Evolutionary conservation across 768 basidiomycete genomes (phyloP), one percentile per base, ranked within the genome.

Genomic region (Boletus sp.): DNA sequence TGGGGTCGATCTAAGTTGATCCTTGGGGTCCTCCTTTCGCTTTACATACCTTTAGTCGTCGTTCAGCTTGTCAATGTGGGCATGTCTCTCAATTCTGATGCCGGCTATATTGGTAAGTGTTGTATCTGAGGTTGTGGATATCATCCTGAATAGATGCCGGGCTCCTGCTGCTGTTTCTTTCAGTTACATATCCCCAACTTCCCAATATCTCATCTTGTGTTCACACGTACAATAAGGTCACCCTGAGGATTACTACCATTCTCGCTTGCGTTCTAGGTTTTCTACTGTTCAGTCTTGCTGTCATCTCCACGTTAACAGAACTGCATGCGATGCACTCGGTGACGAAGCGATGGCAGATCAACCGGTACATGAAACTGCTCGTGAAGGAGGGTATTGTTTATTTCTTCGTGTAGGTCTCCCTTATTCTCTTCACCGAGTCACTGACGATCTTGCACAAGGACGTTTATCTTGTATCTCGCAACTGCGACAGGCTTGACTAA

Each of bases 1-100:
- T 58, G 39, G 41, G 2, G n/a, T 29, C 47, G 35, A 27, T 56
- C 57, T 0, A 58, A 2, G 40, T 34, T n/a, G 17, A 23, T 58
- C 9, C 47, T 58, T 4, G 2, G 29, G 1, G 11, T 42, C 38
- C 53, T 60, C 17, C 34, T 60, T 8, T 33, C 32, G 23, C 1
- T 53, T 25, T 59, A 53, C 6, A 29, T 53, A 11, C 39, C 48
- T 7, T 47, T 23, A 10, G n/a, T 21, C 6, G n/a, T 53, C 9
- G 4, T 10, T 4, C 42, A 43, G 23, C 7, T 43, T 17, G 4
- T 43, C 25, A 43, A 43, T 43, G 2, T 29, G 2, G 9, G 25
- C 27, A 43, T 27, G 5, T 17, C 11, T 27, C 2, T 34, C 21
- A 14, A 49, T 5, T 7, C 42, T 0, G 1, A 11, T 7, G 17